A percentile compares a stretch with the other conserved stretches of the same genome.
Evolutionary conservation across 352 stramenopile genomes (phyloP).

Genomic region (Phytophthora tubulina): DNA sequence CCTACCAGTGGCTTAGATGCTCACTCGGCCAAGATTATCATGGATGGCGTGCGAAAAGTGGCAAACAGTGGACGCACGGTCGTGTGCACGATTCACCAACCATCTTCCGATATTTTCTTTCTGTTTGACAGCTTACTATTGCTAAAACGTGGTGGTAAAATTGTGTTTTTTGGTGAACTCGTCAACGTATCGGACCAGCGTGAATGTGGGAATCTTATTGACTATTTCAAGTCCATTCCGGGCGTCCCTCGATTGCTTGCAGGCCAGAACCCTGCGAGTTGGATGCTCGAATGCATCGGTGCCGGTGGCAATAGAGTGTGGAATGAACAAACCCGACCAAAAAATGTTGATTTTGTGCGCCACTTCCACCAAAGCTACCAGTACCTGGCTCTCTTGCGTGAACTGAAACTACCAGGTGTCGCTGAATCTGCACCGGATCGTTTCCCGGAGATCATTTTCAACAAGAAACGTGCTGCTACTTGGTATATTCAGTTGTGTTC

Average conservation of each 20-base stretch:
- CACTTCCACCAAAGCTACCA: background rate
- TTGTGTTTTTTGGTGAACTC: conserved; percentile 52
- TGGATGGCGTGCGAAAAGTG: conserved; percentile 89
- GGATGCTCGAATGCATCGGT: conserved; percentile 24
- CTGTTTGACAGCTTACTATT: conserved; percentile 86
- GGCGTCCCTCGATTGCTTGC: conserved; percentile 9
- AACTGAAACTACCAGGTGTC: background rate
- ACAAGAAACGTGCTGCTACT: conserved; percentile 50
- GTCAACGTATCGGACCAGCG: conserved; percentile 6
- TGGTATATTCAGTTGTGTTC: conserved; percentile 44
- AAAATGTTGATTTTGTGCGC: conserved; percentile 3
- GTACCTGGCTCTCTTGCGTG: background rate
- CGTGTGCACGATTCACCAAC: conserved; percentile 53
- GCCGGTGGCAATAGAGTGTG: background rate
- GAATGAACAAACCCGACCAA: background rate
- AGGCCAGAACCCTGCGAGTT: conserved; percentile 48
- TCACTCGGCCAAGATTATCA: conserved; percentile 83
- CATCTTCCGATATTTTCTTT: conserved; percentile 80
- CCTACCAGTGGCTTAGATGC: conserved; percentile 92
- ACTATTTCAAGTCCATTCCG: conserved; percentile 43
- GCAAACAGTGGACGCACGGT: conserved; percentile 66
- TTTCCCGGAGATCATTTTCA: background rate
- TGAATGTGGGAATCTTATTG: conserved; percentile 15
- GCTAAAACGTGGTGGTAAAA: conserved; percentile 51
- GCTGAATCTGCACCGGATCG: background rate